These are phyloP conservation scores for Adansonia madagascariensis DNA, from an alignment of 441 rosid species.

Conservation along the genomic window DNA sequence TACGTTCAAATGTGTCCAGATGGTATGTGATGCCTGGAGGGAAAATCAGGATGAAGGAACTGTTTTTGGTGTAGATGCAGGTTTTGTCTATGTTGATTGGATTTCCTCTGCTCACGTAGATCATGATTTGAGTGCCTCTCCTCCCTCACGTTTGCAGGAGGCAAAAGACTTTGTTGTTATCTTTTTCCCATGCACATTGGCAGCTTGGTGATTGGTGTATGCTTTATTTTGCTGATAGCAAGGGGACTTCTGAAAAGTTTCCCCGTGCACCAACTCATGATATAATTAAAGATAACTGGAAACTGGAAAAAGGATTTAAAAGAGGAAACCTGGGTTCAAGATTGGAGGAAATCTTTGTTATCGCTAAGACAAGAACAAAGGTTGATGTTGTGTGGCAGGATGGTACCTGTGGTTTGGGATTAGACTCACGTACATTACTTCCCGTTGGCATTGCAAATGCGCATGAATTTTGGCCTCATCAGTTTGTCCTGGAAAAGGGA, in stretches of 20 bases:
- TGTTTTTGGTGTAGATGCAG: slow-evolving; percentile 65
- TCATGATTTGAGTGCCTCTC: slow-evolving; percentile 39
- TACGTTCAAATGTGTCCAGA: slow-evolving; percentile 49
- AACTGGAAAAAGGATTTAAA: slow-evolving; percentile 42
- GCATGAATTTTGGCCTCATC: slow-evolving; percentile 93
- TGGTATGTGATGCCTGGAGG: slow-evolving; percentile 80
- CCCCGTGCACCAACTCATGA: slow-evolving; percentile 32
- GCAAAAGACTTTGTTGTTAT: slow-evolving; percentile 59
- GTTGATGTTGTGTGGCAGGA: slow-evolving; percentile 94
- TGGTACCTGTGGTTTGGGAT: slow-evolving; percentile 52
- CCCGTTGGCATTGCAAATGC: slow-evolving; percentile 64
- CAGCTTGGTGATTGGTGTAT: slow-evolving; percentile 94
- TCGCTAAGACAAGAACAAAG: slow-evolving; percentile 64
- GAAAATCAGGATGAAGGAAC: slow-evolving; percentile 67
- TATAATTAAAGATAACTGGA: slow-evolving; percentile 28
- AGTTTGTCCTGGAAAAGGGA: slow-evolving; percentile 74
- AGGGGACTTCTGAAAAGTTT: slow-evolving; percentile 36
- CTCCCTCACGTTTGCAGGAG: slow-evolving; percentile 58
- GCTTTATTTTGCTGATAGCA: slow-evolving; percentile 47
- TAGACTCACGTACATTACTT: slow-evolving; percentile 63
- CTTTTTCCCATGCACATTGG: slow-evolving; percentile 79
- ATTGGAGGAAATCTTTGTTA: slow-evolving; percentile 52
- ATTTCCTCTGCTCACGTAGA: slow-evolving; percentile 58
- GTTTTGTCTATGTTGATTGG: slow-evolving; percentile 79
- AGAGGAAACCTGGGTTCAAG: slow-evolving; percentile 37